Evolutionary conservation across 1,139 yeast species (phyloP).

Genomic region (Diutina neorugosa): DNA sequence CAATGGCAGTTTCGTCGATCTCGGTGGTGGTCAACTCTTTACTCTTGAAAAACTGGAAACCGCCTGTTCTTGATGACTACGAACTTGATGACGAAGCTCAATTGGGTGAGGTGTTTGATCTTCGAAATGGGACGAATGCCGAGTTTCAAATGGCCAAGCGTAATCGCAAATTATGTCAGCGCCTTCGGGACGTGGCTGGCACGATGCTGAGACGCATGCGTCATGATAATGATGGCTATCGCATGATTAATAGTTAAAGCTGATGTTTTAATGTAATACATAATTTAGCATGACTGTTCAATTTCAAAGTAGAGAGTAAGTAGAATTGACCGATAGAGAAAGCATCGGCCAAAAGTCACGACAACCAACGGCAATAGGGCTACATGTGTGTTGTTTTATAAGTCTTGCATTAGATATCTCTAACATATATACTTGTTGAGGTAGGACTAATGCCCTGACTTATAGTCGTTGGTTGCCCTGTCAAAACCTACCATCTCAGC

Average conservation of each 20-base stretch:
- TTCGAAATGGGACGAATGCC: background rate
- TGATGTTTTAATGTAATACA: background rate
- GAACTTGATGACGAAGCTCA: conserved; percentile 3
- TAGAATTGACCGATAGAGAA: no score
- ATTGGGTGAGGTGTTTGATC: background rate
- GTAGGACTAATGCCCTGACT: background rate
- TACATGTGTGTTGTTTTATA: background rate
- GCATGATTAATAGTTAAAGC: background rate
- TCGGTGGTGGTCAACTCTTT: conserved; percentile 81
- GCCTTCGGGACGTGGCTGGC: background rate
- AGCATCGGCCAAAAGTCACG: no score
- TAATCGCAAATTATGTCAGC: background rate
- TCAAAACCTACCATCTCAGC: background rate
- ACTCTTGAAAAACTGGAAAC: conserved; percentile 49
- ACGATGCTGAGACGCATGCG: background rate
- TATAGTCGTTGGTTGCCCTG: background rate
- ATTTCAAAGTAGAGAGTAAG: no score
- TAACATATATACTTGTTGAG: conserved; percentile 1
- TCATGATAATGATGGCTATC: background rate
- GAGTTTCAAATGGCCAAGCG: conserved; percentile 1
- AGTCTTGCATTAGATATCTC: conserved; percentile 3
- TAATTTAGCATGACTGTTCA: background rate
- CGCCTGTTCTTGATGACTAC: conserved; percentile 20
- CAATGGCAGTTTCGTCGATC: conserved; percentile 89
- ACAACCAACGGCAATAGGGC: no score